Evolutionary conservation across 2,329 filamentous ascomycete genomes (phyloP), one percentile per base, ranked within the genome.

Genomic region (Elsinoe necatrix): DNA sequence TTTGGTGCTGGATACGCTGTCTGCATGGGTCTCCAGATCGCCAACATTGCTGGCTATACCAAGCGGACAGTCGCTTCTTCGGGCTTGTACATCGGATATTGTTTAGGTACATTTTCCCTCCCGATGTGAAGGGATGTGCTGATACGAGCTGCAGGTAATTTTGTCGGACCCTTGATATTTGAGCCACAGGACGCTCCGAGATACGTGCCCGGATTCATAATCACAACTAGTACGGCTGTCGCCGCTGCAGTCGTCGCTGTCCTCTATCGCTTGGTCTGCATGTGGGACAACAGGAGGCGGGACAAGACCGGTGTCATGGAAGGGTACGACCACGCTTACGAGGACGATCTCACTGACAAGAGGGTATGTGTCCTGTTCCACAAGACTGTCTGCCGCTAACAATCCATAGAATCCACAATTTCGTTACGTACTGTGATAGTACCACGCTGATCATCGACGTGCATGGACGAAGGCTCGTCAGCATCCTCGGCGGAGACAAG

Each of bases 31-130:
- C 63, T 78, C 4, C 71, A 73, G 45, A 72, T 76, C 41, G 75
- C 76, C 23, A 79, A 80, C 59, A 78, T 73, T 9, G 75, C 77
- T 0, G 77, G 77, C 1, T 79, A 79, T 54, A 79, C 77, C 0
- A 79, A 80, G 64, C 67, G 75, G 1, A 73, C 73, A 1, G 66
- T 79, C 1, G 73, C 72, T 1, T 75, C 74, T 0, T 76, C 75
- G 1, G 76, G 76, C 0, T 67, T 78, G 4, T 79, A 76, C 52
- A 72, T 79, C 18, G 77, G 76, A 0, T 79, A 79, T 60, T 79
- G 77, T 61, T 65, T 78, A 7, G 75, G 73, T 73, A 58, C 57
- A 58, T 16, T n/a, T 9, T 18, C 16, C 1, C 54, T 23, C 23
- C 7, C 27, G 12, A 27, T 27, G 29, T 31, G 11, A 11, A 6